A percentile compares a stretch with the other conserved stretches of the same genome.
Evolutionary conservation across 805 yeast species (phyloP).

Genomic region (Yarrowia sp.): DNA sequence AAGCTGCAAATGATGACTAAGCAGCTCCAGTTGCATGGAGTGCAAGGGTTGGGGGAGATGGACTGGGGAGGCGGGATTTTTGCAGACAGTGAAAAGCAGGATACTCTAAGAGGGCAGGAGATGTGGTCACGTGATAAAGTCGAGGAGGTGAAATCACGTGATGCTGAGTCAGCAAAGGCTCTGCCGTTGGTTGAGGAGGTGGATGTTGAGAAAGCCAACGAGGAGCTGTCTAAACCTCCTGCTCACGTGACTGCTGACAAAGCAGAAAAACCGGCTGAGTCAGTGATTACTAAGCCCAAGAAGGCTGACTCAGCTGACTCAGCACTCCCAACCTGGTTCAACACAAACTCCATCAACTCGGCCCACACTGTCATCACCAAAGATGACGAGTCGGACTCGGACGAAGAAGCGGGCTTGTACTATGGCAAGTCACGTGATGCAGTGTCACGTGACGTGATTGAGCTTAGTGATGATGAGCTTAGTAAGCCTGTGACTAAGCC

Average conservation of each 20-base stretch:
- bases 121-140: neutral
- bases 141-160: neutral
- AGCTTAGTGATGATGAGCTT: neutral
- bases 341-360: neutral
- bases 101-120: too few relatives aligned
- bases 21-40: neutral
- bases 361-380: neutral
- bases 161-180: too few relatives aligned
- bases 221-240: neutral
- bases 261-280: too few relatives aligned
- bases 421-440: neutral
- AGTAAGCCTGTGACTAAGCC: neutral
- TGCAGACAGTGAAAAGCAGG: neutral
- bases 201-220: neutral
- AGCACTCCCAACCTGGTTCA: neutral
- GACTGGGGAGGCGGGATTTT: slow-evolving; percentile 19
- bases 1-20: neutral
- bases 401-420: slow-evolving; percentile 3
- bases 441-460: neutral
- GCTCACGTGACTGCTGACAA: too few relatives aligned
- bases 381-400: slow-evolving; percentile 8
- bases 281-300: too few relatives aligned
- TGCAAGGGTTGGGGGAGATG: neutral
- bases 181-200: neutral
- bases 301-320: too few relatives aligned